A percentile compares a stretch with the other conserved stretches of the same genome.
phyloP scores from a whole-genome alignment of 768 basidiomycete species.

The Hirschioporus abietinus region DNA sequence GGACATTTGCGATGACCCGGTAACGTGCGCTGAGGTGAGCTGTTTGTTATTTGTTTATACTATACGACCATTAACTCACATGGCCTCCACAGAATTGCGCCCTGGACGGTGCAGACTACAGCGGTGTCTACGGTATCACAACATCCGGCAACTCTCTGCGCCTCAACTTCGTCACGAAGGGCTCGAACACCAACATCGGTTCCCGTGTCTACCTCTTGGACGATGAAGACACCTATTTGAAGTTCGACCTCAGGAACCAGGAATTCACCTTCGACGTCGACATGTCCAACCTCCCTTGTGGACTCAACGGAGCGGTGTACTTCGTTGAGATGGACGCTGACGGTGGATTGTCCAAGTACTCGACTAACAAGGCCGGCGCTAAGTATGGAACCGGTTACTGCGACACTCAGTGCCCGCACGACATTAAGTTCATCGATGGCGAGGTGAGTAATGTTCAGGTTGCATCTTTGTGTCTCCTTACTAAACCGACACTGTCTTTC shows the following conservation, averaged over 20 bases:
- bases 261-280: slow-evolving; percentile 61
- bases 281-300: slow-evolving; percentile 50
- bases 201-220: slow-evolving; percentile 46
- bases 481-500: slow-evolving; percentile 3
- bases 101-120: slow-evolving; percentile 41
- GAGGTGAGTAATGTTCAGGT: slow-evolving; percentile 27
- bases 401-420: slow-evolving; percentile 57
- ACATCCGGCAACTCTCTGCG: slow-evolving; percentile 40
- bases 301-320: slow-evolving; percentile 59
- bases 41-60: not conserved
- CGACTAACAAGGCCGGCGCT: slow-evolving; percentile 52
- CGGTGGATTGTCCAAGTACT: slow-evolving; percentile 43
- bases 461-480: not conserved
- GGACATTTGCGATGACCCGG: slow-evolving; percentile 23
- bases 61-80: not conserved
- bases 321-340: slow-evolving; percentile 56
- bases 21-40: slow-evolving; percentile 20
- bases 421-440: slow-evolving; percentile 58
- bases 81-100: slow-evolving; percentile 22
- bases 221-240: slow-evolving; percentile 35
- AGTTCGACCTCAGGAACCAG: slow-evolving; percentile 48
- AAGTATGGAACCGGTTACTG: slow-evolving; percentile 62
- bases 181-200: slow-evolving; percentile 27
- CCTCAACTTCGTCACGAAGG: slow-evolving; percentile 36
- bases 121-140: slow-evolving; percentile 47